These are phyloP conservation scores for Leptodermis oblonga DNA, from an alignment of 257 asterid species.

Conservation along the genomic window DNA sequence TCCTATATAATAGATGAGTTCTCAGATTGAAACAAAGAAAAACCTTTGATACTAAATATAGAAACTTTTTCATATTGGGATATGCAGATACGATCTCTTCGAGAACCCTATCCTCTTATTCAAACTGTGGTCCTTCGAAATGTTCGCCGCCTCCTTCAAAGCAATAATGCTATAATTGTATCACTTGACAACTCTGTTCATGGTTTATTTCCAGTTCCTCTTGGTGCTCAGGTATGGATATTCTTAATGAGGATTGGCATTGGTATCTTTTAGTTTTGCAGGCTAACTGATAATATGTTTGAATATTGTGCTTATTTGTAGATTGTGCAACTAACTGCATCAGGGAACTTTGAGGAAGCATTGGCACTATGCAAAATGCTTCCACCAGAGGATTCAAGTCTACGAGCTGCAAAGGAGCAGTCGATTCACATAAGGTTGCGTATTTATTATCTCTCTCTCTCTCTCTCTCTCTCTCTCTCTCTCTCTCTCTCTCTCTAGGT, in stretches of 20 bases:
- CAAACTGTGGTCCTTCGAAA: slow-evolving; percentile 93
- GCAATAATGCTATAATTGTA: slow-evolving; percentile 60
- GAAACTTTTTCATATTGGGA: slow-evolving; percentile 24
- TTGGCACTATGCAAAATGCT: slow-evolving; percentile 91
- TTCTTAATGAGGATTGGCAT: not conserved
- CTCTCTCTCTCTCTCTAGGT: not conserved
- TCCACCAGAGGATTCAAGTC: slow-evolving; percentile 95
- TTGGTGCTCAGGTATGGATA: slow-evolving; percentile 90
- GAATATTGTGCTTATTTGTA: slow-evolving; percentile 35
- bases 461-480: not conserved
- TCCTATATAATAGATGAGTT: slow-evolving; percentile 17
- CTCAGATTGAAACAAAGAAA: not conserved
- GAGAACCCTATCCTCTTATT: slow-evolving; percentile 84
- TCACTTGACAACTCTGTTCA: slow-evolving; percentile 76
- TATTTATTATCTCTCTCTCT: not conserved
- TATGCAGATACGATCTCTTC: slow-evolving; percentile 86
- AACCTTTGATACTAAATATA: slow-evolving; percentile 7
- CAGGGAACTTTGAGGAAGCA: slow-evolving; percentile 97
- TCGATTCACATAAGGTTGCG: slow-evolving; percentile 88
- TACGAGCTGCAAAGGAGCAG: slow-evolving; percentile 91
- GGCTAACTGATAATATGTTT: not conserved
- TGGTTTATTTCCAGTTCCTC: slow-evolving; percentile 94
- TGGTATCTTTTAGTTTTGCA: not conserved
- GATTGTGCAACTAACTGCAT: slow-evolving; percentile 98
- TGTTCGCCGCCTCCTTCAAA: slow-evolving; percentile 69